Conservation (phyloP, 179 eudicot species). For the Beta lomatogona region DNA sequence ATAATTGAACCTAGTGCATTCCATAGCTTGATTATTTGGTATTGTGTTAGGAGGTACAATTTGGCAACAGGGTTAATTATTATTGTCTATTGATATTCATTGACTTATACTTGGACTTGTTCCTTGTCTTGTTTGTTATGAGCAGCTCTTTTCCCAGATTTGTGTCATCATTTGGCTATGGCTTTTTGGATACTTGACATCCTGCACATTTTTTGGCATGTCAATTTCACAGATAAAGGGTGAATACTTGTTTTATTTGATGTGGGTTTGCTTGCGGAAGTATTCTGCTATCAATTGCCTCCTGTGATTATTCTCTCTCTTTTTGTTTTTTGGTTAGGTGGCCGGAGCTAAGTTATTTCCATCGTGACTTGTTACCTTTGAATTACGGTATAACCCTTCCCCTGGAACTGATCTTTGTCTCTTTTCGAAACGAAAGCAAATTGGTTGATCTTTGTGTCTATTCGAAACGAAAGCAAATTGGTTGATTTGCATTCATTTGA, state of each 20-base stretch:
- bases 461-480: not conserved
- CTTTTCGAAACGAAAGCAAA: no score
- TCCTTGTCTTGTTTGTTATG: conserved; percentile 13
- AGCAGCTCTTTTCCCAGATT: conserved; percentile 3
- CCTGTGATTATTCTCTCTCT: not conserved
- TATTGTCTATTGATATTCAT: not conserved
- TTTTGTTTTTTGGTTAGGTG: not conserved
- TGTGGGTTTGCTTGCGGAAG: not conserved
- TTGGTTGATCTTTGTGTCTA: no score
- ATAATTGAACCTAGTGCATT: not conserved
- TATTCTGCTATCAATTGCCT: conserved; percentile 12
- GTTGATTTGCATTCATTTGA: not conserved
- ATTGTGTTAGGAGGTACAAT: conserved; percentile 17
- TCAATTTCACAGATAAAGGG: conserved; percentile 2
- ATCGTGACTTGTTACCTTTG: not conserved
- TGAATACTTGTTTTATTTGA: not conserved
- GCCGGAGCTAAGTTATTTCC: not conserved
- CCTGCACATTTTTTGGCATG: not conserved
- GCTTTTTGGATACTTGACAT: not conserved
- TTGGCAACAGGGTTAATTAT: conserved; percentile 9
- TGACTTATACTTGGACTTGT: not conserved
- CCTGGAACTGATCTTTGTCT: not conserved
- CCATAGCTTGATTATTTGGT: not conserved
- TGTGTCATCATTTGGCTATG: not conserved
- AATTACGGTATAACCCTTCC: not conserved